Percentiles rank a stretch among this genome's conserved stretches.
phyloP scores from a whole-genome alignment of 1,284 basidiomycete species.

The Afroboletus lepidellus region DNA sequence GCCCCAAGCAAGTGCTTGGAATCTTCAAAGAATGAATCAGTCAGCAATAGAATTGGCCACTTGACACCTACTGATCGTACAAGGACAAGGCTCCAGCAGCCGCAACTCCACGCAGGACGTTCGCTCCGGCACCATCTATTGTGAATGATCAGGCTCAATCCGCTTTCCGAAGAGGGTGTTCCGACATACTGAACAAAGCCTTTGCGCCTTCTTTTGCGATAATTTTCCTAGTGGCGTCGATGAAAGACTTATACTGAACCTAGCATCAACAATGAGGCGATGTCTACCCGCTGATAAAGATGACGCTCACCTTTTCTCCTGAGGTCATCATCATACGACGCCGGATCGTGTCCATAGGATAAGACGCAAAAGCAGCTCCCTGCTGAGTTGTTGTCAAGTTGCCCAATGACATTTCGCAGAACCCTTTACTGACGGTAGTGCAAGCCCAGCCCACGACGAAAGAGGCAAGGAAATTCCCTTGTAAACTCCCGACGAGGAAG shows the following conservation, averaged over 20 bases:
- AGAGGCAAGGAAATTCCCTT: slow-evolving; percentile 63
- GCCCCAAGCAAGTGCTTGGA: slow-evolving; percentile 44
- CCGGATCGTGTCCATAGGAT: slow-evolving; percentile 68
- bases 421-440: slow-evolving; percentile 41
- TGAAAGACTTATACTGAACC: slow-evolving; percentile 48
- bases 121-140: slow-evolving; percentile 54
- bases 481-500: slow-evolving; percentile 53
- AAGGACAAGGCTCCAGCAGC: slow-evolving; percentile 71
- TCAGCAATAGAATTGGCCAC: background rate
- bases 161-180: background rate
- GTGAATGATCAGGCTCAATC: slow-evolving; percentile 1
- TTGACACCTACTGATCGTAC: slow-evolving; percentile 58
- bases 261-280: slow-evolving; percentile 5
- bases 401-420: no score
- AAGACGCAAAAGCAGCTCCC: slow-evolving; percentile 60
- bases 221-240: slow-evolving; percentile 65
- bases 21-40: slow-evolving; percentile 27
- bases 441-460: slow-evolving; percentile 58
- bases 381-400: slow-evolving; percentile 14
- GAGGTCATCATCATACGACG: slow-evolving; percentile 74
- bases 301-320: slow-evolving; percentile 46
- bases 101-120: slow-evolving; percentile 64
- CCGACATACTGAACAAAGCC: slow-evolving; percentile 53
- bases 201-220: slow-evolving; percentile 55
- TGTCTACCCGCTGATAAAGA: background rate